phyloP scores from a whole-genome alignment of 495 filamentous ascomycete genomes.

The Aspergillus saccharolyticus region DNA sequence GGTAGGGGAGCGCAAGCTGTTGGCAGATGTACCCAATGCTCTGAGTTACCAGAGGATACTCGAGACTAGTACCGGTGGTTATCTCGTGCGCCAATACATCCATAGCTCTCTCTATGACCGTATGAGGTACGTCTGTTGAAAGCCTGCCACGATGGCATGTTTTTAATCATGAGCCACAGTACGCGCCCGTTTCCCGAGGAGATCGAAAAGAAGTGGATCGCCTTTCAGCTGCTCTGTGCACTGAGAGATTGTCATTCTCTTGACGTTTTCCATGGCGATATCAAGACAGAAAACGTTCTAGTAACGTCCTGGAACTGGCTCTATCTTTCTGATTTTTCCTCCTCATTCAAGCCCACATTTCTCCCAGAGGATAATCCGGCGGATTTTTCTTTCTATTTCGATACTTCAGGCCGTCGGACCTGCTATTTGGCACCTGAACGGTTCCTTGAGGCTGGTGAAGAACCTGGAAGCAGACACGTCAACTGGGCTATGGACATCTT shows the following conservation, averaged over 20 bases:
- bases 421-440: slow-evolving; percentile 96
- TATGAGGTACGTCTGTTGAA: slow-evolving; percentile 55
- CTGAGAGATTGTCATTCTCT: slow-evolving; percentile 86
- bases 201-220: slow-evolving; percentile 98
- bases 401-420: slow-evolving; percentile 85
- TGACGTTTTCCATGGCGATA: slow-evolving; percentile 95
- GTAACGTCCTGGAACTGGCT: slow-evolving; percentile 99
- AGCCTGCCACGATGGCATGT: background rate
- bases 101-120: slow-evolving; percentile 97
- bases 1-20: slow-evolving; percentile 70
- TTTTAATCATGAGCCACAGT: slow-evolving; percentile 38
- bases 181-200: slow-evolving; percentile 96
- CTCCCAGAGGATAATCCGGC: slow-evolving; percentile 96
- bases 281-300: slow-evolving; percentile 94
- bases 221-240: slow-evolving; percentile 91
- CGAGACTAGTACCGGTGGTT: slow-evolving; percentile 85
- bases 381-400: slow-evolving; percentile 96
- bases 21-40: slow-evolving; percentile 85
- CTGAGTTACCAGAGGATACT: slow-evolving; percentile 83
- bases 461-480: slow-evolving; percentile 55
- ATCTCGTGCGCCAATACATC: slow-evolving; percentile 92
- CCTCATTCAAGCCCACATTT: slow-evolving; percentile 90
- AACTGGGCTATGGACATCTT: slow-evolving; percentile 99
- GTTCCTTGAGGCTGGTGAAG: slow-evolving; percentile 68
- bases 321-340: slow-evolving; percentile 92